These are phyloP conservation scores for Phtheirospermum japonicum DNA, from an alignment of 257 asterid genomes.

Conservation along the genomic window DNA sequence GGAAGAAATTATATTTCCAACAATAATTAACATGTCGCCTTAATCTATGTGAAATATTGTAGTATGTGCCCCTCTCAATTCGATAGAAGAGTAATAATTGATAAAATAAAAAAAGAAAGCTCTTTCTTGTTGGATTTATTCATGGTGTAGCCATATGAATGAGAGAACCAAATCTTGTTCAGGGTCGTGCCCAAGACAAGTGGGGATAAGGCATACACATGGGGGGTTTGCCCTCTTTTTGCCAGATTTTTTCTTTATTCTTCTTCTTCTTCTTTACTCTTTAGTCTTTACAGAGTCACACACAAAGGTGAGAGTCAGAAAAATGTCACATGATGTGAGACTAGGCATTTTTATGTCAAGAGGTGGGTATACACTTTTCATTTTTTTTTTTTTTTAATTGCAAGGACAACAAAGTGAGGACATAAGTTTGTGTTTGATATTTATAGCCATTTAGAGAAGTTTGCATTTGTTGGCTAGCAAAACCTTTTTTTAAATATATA, in stretches of 20 bases:
- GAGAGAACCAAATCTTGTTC: too few relatives aligned
- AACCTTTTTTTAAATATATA: background rate
- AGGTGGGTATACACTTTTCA: background rate
- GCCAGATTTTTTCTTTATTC: too few relatives aligned
- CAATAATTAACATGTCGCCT: too few relatives aligned
- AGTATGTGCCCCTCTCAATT: too few relatives aligned
- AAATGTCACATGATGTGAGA: slow-evolving; percentile 10
- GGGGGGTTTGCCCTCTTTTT: background rate
- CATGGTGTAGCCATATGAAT: background rate
- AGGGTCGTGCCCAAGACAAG: too few relatives aligned
- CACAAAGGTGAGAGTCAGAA: background rate
- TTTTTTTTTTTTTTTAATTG: background rate
- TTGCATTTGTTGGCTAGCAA: background rate
- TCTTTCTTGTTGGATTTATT: background rate
- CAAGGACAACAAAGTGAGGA: slow-evolving; percentile 3
- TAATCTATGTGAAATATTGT: background rate
- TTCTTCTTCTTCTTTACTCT: slow-evolving; percentile 1
- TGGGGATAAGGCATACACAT: background rate
- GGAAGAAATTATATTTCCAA: too few relatives aligned
- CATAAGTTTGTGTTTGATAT: background rate
- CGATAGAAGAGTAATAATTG: too few relatives aligned
- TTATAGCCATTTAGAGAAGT: background rate
- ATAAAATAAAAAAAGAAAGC: background rate
- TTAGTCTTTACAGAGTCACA: background rate
- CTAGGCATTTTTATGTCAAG: background rate